Base-by-base conservation (phyloP, 257 asterid species). In the Striga asiatica region DNA sequence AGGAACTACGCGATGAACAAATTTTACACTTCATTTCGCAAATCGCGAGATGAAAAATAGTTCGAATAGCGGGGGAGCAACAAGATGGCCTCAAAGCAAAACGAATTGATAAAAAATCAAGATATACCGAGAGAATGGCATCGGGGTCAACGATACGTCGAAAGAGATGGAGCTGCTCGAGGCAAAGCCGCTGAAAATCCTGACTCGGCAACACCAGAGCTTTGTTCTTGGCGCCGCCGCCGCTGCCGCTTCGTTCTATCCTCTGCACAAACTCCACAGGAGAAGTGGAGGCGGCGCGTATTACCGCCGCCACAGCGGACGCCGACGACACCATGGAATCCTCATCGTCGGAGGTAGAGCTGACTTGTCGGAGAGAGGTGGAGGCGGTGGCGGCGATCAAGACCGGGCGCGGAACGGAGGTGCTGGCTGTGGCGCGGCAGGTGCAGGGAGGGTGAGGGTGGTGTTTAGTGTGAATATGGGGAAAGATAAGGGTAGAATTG, bases 191-290 rank as follows among this genome's bases (percentile, higher is more conserved):
- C 69, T 78, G 94, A 53, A 86, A 89, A 60, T 89, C 96, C 66
- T 74, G 75, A 72, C 96, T 89, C 18, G 98, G 98, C 64, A 89
- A 69, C 58, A 86, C 80, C 77, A 86, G 13, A 27, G 84, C 76
- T 56, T 72, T 77, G 22, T 21, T 75, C 58, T 70, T 64, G 5
- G 61, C 61, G 6, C 68, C 76, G 3, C 66, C 58, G 6, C 49
- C 55, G 17, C 49, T 51, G 17, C 70, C 66, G 24, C 68, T 71
- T 52, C 71, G 72, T 71, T 86, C 96, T 12, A 81, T 69, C 62
- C 78, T 80, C 71, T 86, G 81, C 42, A 69, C 80, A 66, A 89
- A 86, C 48, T 89, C 95, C 66, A 89, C 98, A 27, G 98, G 96
- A n/a, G 95, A 83, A 19, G 82, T 81, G 34, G 98, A 89, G 0